These are phyloP conservation scores for Talaromyces ruber DNA, from an alignment of 495 filamentous ascomycete species.

Conservation along the genomic window DNA sequence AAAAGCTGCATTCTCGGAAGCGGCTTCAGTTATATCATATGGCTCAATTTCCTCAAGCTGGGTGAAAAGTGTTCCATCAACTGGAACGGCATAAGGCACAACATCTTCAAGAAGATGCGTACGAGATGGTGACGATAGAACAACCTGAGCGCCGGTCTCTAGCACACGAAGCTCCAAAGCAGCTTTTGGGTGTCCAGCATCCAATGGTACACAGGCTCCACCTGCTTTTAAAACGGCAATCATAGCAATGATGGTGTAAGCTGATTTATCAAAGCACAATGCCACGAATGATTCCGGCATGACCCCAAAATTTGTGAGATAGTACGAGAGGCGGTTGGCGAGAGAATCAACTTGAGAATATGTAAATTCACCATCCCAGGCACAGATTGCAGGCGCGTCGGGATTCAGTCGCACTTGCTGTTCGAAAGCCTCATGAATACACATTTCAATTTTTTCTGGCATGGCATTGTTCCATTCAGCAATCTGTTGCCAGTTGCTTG, in stretches of 20 bases:
- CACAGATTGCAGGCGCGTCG: conserved; percentile 28
- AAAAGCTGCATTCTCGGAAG: conserved; percentile 28
- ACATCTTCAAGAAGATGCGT: conserved; percentile 25
- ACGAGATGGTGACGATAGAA: conserved; percentile 33
- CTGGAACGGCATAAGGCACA: conserved; percentile 30
- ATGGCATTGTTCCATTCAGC: conserved; percentile 34
- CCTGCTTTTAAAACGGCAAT: conserved; percentile 37
- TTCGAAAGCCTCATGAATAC: conserved; percentile 34
- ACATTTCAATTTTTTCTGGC: conserved; percentile 25
- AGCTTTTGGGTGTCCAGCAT: conserved; percentile 13
- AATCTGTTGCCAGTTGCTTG: conserved; percentile 28
- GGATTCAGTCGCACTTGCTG: conserved; percentile 29
- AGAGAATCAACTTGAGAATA: conserved; percentile 41
- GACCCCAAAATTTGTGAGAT: conserved; percentile 31
- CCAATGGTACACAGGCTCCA: conserved; percentile 33
- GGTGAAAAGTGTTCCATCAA: conserved; percentile 30
- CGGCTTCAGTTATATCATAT: conserved; percentile 9
- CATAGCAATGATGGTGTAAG: conserved; percentile 29
- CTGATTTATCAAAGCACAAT: conserved; percentile 30
- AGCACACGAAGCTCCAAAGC: conserved; percentile 28
- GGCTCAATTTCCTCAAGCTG: conserved; percentile 18
- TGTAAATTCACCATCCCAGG: conserved; percentile 42
- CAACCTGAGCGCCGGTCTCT: conserved; percentile 30
- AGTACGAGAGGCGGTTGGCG: conserved; percentile 35
- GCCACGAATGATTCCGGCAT: conserved; percentile 27